Conservation (phyloP, 805 yeast species). For the Schwanniomyces yamadae region DNA sequence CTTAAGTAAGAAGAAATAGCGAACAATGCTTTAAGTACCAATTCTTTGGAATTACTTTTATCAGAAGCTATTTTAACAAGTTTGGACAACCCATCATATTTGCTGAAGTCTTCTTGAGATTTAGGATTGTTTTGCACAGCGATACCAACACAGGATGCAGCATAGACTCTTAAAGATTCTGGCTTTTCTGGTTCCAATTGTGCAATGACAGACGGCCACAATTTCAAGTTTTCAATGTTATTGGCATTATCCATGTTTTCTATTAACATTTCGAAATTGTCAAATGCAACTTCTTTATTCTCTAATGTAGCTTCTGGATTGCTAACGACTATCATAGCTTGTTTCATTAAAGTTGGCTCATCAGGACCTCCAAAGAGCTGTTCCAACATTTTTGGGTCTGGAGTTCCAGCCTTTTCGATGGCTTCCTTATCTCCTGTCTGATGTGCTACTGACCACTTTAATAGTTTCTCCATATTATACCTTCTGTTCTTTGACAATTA, state of each 20-base stretch:
- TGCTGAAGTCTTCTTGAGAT: conserved; percentile 65
- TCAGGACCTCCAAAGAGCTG: conserved; percentile 80
- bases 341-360: conserved; percentile 85
- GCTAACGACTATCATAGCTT: conserved; percentile 60
- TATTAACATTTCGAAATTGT: conserved; percentile 88
- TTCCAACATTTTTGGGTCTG: conserved; percentile 76
- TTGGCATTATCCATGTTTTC: conserved; percentile 95
- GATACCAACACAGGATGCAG: conserved; percentile 78
- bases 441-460: conserved; percentile 89
- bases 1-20: conserved; percentile 75
- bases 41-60: conserved; percentile 19
- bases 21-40: conserved; percentile 65
- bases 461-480: conserved; percentile 72
- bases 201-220: conserved; percentile 73
- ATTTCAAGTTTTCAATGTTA: conserved; percentile 75
- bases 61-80: conserved; percentile 44
- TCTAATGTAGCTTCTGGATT: conserved; percentile 61
- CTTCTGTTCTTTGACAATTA: neutral
- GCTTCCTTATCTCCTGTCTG: conserved; percentile 73
- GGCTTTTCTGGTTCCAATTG: conserved; percentile 43
- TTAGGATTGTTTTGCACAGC: conserved; percentile 89
- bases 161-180: conserved; percentile 49
- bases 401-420: conserved; percentile 57
- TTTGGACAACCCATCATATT: conserved; percentile 47
- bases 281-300: conserved; percentile 72